phyloP scores from a whole-genome alignment of 768 basidiomycete species.

The Kwoniella mangroviensis region DNA sequence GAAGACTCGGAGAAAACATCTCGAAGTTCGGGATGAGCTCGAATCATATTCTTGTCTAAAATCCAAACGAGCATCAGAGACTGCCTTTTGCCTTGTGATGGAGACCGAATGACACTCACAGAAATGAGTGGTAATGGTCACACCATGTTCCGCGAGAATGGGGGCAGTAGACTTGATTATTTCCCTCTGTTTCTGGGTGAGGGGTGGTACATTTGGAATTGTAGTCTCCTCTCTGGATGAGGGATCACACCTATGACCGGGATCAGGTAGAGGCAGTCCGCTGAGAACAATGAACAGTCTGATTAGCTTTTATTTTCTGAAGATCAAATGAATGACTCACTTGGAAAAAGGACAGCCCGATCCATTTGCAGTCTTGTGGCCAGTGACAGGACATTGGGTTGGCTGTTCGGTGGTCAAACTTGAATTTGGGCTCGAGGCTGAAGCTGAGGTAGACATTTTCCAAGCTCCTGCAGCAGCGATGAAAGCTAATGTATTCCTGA shows the following conservation, averaged over 20 bases:
- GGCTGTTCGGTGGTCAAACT: neutral
- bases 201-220: constrained; percentile 22
- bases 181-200: constrained; percentile 21
- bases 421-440: neutral
- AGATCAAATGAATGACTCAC: neutral
- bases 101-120: constrained; percentile 3
- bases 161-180: constrained; percentile 22
- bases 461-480: constrained; percentile 17
- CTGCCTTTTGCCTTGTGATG: no score
- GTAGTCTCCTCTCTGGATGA: constrained; percentile 5
- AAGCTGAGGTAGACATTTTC: constrained; percentile 4
- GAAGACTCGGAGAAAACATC: constrained; percentile 24
- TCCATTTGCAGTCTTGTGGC: constrained; percentile 6
- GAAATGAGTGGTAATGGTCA: constrained; percentile 24
- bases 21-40: constrained; percentile 19
- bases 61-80: neutral
- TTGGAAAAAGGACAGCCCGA: constrained; percentile 19
- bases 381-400: constrained; percentile 14
- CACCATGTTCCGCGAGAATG: constrained; percentile 22
- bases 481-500: constrained; percentile 19
- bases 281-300: neutral
- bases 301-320: neutral
- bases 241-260: constrained; percentile 14
- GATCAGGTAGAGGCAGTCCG: constrained; percentile 16
- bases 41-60: constrained; percentile 24